Percentiles rank a stretch among this genome's conserved stretches.
phyloP scores from a whole-genome alignment of 768 basidiomycete species.

The Russula sp. region DNA sequence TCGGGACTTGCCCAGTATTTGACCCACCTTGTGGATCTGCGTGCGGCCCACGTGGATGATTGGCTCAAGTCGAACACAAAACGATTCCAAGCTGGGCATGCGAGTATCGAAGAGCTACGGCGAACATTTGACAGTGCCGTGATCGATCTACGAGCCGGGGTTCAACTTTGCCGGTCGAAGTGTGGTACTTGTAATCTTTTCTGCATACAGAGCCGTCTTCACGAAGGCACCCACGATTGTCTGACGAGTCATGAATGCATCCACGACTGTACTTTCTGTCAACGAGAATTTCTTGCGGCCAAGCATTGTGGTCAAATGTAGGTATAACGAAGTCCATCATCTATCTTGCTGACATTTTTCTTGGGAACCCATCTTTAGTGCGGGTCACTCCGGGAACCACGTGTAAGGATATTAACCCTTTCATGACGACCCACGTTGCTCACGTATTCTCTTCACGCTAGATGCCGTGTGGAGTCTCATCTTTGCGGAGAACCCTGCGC shows the following conservation, averaged over 20 bases:
- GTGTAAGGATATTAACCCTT: conserved; percentile 31
- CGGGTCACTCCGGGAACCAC: conserved; percentile 49
- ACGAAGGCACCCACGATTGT: conserved; percentile 44
- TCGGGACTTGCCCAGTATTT: conserved; percentile 35
- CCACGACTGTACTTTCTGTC: conserved; percentile 38
- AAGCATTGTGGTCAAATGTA: conserved; percentile 43
- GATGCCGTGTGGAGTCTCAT: conserved; percentile 45
- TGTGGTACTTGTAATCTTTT: conserved; percentile 43
- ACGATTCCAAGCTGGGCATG: conserved; percentile 39
- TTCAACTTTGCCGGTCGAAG: conserved; percentile 43
- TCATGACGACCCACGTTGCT: background rate
- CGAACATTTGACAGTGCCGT: conserved; percentile 37
- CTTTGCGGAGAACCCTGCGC: conserved; percentile 47
- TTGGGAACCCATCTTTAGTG: conserved; percentile 29
- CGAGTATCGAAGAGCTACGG: conserved; percentile 40
- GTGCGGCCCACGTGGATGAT: conserved; percentile 40
- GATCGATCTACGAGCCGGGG: conserved; percentile 39
- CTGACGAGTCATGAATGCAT: conserved; percentile 42
- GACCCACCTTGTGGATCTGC: conserved; percentile 33
- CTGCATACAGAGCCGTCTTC: conserved; percentile 41
- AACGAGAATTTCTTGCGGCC: conserved; percentile 22
- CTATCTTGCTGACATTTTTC: background rate
- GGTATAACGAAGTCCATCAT: conserved; percentile 21
- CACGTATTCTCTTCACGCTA: conserved; percentile 21
- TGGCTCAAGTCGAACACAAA: conserved; percentile 46